Base-by-base conservation (phyloP, 768 basidiomycete genomes). In the Suillus plorans region DNA sequence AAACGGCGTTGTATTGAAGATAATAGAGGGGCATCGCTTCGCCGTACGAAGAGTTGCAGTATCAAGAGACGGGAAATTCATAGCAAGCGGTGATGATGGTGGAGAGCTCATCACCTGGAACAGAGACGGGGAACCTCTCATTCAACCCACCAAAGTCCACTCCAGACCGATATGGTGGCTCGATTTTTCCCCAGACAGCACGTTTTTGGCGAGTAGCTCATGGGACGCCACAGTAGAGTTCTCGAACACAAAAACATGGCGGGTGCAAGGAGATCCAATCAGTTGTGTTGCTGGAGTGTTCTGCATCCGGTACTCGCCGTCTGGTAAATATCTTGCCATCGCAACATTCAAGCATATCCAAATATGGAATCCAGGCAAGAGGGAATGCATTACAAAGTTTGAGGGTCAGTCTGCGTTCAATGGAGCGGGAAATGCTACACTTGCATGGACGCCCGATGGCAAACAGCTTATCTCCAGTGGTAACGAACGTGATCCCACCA, bases 401-500 rank as follows among this genome's bases (percentile, higher is more conserved):
- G 2, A 20, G 31, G 31, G 52, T 12, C 52, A 31, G 9, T 5
- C 10, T 31, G 50, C 16, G 18, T 52, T 18, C 28, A 9, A 18
- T 5, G 31, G 5, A 20, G 28, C 52, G 20, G 5, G 18, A 9
- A 20, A 20, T 25, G 1, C 0, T 2, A 12, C 52, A 53, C 52
- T 53, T 0, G 28, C 0, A 5, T 53, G 52, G 52, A 53, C 31
- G 52, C 52, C 2, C 9, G 52, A 53, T 53, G 52, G 52, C 16
- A 31, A 2, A 53, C 52, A 5, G 4, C 52, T 53, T 10, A 0
- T 53, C 16, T 49, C 49, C 0, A 0, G 13, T 2, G 49, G 49
- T 25, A 0, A 1, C 4, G 0, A 1, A 2, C 0, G 10, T n/a
- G 47, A 49, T 49, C 22, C 12, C 3, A n/a, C 13, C n/a, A 37